Evolutionary conservation across 2,329 filamentous ascomycete genomes (phyloP).

Genomic region (Penicillium palitans): DNA sequence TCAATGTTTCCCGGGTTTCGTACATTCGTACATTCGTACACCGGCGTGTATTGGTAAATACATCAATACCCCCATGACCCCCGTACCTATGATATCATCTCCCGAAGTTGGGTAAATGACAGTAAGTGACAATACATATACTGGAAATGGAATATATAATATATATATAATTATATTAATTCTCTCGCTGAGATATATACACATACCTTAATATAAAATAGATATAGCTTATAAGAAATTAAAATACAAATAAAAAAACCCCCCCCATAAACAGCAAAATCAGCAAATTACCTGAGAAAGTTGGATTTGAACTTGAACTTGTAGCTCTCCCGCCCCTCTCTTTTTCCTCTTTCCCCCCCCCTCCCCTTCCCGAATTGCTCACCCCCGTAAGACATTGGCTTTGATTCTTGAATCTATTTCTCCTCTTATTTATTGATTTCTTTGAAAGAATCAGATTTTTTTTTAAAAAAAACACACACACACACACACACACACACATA

Average conservation of each 20-base stretch:
- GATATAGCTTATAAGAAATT: background rate
- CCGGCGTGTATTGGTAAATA: slow-evolving; percentile 7
- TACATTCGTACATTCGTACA: background rate
- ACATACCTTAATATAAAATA: background rate
- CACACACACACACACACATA: too few species aligned
- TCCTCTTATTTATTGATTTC: background rate
- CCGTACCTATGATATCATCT: slow-evolving; percentile 16
- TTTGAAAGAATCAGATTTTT: background rate
- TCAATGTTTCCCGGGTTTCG: background rate
- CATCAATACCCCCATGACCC: background rate
- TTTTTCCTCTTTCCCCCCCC: slow-evolving; percentile 18
- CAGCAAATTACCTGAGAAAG: background rate
- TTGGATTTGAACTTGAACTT: slow-evolving; percentile 9
- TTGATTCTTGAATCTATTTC: background rate
- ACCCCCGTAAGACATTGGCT: slow-evolving; percentile 15
- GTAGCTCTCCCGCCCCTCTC: slow-evolving; percentile 22
- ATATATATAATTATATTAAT: too few species aligned
- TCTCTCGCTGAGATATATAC: background rate
- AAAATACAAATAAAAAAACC: background rate
- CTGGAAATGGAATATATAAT: background rate
- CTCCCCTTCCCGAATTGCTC: slow-evolving; percentile 13
- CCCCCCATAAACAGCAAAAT: slow-evolving; percentile 1
- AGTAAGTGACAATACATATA: slow-evolving; percentile 4
- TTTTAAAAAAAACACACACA: too few species aligned
- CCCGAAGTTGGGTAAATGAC: slow-evolving; percentile 6